Evolutionary conservation across 202 grass and related monocot species (phyloP).

Genomic region (Elaeis oleifera): DNA sequence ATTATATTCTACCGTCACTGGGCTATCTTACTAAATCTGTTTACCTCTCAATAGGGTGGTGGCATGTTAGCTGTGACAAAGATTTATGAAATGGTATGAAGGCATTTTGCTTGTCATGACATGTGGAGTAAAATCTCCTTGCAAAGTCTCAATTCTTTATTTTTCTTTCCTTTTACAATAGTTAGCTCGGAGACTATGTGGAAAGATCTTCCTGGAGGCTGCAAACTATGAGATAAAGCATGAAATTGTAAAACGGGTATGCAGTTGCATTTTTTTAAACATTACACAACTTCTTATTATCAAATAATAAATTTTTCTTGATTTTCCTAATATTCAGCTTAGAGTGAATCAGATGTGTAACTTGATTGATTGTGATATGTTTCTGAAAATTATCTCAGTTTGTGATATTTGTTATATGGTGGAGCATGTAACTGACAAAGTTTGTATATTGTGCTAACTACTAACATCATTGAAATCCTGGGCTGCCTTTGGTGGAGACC

Average conservation of each 20-base stretch:
- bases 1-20: slow-evolving; percentile 16
- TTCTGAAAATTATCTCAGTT: too few relatives aligned
- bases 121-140: slow-evolving; percentile 6
- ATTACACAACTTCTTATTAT: neutral
- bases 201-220: slow-evolving; percentile 62
- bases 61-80: slow-evolving; percentile 65
- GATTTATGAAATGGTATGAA: slow-evolving; percentile 62
- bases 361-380: neutral
- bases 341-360: neutral
- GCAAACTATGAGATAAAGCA: slow-evolving; percentile 95
- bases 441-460: too few relatives aligned
- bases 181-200: slow-evolving; percentile 77
- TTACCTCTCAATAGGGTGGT: slow-evolving; percentile 51
- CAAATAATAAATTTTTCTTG: neutral
- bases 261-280: slow-evolving; percentile 6
- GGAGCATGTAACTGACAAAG: too few relatives aligned
- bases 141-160: slow-evolving; percentile 14
- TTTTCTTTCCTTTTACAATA: slow-evolving; percentile 38
- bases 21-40: slow-evolving; percentile 15
- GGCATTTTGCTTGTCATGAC: slow-evolving; percentile 5
- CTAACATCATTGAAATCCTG: too few relatives aligned
- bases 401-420: too few relatives aligned
- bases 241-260: slow-evolving; percentile 82
- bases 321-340: neutral
- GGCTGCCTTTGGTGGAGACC: too few relatives aligned